These are phyloP conservation scores for Hypoxylon perforatum DNA, from an alignment of 495 filamentous ascomycete genomes.

Conservation along the genomic window DNA sequence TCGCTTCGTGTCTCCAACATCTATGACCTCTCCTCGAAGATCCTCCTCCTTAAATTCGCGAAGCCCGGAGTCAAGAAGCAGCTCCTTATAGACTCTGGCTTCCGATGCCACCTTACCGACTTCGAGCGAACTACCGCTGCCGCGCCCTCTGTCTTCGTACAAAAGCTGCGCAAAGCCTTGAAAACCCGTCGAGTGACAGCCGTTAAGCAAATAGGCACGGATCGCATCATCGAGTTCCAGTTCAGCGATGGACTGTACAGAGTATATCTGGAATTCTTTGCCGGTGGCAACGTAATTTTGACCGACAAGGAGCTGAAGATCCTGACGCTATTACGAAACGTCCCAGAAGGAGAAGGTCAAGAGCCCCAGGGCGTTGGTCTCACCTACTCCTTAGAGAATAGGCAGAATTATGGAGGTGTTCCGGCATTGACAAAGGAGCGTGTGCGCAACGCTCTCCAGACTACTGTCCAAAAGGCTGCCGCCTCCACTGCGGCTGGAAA, in stretches of 20 bases:
- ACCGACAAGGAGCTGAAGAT: constrained; percentile 84
- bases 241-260: constrained; percentile 92
- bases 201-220: constrained; percentile 87
- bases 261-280: constrained; percentile 95
- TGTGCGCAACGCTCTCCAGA: constrained; percentile 74
- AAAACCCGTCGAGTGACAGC: constrained; percentile 85
- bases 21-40: constrained; percentile 93
- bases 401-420: constrained; percentile 82
- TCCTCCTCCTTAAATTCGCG: constrained; percentile 92
- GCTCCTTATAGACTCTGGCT: constrained; percentile 91
- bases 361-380: constrained; percentile 81
- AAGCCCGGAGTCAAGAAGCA: constrained; percentile 88
- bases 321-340: constrained; percentile 81
- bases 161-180: constrained; percentile 83
- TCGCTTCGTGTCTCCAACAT: constrained; percentile 88
- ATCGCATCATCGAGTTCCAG: constrained; percentile 89
- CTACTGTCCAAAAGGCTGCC: constrained; percentile 65
- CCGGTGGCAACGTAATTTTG: constrained; percentile 90
- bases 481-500: constrained; percentile 63
- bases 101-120: constrained; percentile 92
- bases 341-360: constrained; percentile 75
- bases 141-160: constrained; percentile 84
- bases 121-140: constrained; percentile 87
- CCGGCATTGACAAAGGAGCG: constrained; percentile 78
- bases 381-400: constrained; percentile 80